These are phyloP conservation scores for Rhytidhysteron rufulum DNA, from an alignment of 2,329 filamentous ascomycete genomes.

Conservation along the genomic window DNA sequence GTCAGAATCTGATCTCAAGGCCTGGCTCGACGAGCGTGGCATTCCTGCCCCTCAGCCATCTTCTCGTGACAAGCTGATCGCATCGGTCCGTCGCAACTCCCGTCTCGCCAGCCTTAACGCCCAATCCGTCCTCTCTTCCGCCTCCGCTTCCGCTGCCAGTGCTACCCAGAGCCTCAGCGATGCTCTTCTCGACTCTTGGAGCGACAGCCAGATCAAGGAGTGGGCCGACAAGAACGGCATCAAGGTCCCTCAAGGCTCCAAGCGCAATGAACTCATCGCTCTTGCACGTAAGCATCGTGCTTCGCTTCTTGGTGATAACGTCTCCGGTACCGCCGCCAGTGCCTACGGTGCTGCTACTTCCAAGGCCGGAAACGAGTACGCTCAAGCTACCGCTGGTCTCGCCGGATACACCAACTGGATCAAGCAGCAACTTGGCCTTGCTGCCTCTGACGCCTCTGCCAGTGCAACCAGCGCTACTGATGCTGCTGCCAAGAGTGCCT, in stretches of 20 bases:
- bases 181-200: conserved; percentile 83
- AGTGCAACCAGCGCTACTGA: conserved; percentile 19
- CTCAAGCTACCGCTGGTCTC: conserved; percentile 63
- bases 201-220: conserved; percentile 83
- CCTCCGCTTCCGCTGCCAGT: conserved; percentile 49
- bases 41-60: conserved; percentile 81
- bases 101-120: conserved; percentile 69
- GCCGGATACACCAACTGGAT: conserved; percentile 39
- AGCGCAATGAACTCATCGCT: conserved; percentile 82
- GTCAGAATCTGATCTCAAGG: conserved; percentile 90
- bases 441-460: conserved; percentile 30
- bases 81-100: conserved; percentile 85
- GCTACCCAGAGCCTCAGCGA: conserved; percentile 76
- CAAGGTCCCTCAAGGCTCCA: conserved; percentile 85
- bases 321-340: conserved; percentile 36
- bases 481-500: conserved; percentile 18
- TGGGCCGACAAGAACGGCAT: conserved; percentile 91
- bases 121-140: conserved; percentile 46
- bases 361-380: conserved; percentile 68
- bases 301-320: conserved; percentile 64
- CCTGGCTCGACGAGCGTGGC: conserved; percentile 86
- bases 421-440: conserved; percentile 44
- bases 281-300: conserved; percentile 85
- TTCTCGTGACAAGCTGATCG: conserved; percentile 81
- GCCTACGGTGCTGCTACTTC: conserved; percentile 45